phyloP scores from a whole-genome alignment of 108 stramenopile genomes.

The Schizochytrium sp. region DNA sequence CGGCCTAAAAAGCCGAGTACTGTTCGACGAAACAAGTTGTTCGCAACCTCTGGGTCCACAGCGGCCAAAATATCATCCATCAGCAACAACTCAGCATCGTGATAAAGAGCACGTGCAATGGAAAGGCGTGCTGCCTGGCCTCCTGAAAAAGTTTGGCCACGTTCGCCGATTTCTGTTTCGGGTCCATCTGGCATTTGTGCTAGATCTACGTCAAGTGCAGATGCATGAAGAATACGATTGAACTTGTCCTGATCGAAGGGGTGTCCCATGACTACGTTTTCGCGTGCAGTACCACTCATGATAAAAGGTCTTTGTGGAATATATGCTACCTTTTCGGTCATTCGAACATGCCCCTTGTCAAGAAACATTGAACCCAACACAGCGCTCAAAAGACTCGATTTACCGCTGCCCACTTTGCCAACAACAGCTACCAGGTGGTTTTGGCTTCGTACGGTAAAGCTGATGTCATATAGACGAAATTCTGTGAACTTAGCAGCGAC shows the following conservation, averaged over 20 bases:
- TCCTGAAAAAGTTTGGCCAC: slow-evolving; percentile 89
- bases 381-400: slow-evolving; percentile 86
- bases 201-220: slow-evolving; percentile 89
- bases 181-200: slow-evolving; percentile 90
- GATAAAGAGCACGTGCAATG: slow-evolving; percentile 85
- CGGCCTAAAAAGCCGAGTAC: neutral
- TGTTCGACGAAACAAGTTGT: slow-evolving; percentile 79
- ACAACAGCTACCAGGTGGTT: slow-evolving; percentile 73
- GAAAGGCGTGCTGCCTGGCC: slow-evolving; percentile 87
- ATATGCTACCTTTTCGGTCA: slow-evolving; percentile 75
- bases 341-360: slow-evolving; percentile 2
- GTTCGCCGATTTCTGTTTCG: slow-evolving; percentile 92
- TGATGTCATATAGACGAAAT: neutral
- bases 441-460: slow-evolving; percentile 10
- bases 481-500: neutral
- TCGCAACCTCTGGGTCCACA: slow-evolving; percentile 86
- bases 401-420: slow-evolving; percentile 89
- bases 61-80: slow-evolving; percentile 87
- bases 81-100: slow-evolving; percentile 82
- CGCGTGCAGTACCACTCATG: slow-evolving; percentile 87
- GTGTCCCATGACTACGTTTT: slow-evolving; percentile 84
- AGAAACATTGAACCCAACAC: slow-evolving; percentile 87
- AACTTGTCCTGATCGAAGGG: slow-evolving; percentile 85
- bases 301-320: slow-evolving; percentile 92
- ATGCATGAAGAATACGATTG: slow-evolving; percentile 81